Evolutionary conservation across 2,329 filamentous ascomycete genomes (phyloP).

Genomic region (Gaeumannomyces tritici): DNA sequence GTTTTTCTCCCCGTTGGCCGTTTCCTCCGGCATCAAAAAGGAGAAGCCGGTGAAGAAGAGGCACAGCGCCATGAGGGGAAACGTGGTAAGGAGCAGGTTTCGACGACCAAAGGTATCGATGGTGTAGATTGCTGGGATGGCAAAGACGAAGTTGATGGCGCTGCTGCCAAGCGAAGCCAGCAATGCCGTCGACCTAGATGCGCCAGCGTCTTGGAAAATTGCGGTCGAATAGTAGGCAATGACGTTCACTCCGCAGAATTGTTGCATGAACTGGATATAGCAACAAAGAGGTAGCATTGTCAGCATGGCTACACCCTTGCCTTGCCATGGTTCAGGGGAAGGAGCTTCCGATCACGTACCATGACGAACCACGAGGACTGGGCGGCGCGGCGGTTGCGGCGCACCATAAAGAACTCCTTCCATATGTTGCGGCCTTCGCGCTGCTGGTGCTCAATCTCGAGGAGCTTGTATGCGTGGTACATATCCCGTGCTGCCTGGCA

Average conservation of each 20-base stretch:
- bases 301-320: background rate
- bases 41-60: constrained; percentile 47
- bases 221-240: constrained; percentile 39
- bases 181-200: constrained; percentile 26
- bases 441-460: constrained; percentile 39
- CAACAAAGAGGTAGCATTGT: background rate
- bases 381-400: constrained; percentile 50
- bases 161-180: constrained; percentile 34
- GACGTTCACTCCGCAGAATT: constrained; percentile 1
- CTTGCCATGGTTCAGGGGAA: no score
- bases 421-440: constrained; percentile 20
- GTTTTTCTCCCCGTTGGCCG: constrained; percentile 5
- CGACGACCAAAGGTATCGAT: constrained; percentile 59
- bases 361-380: constrained; percentile 53
- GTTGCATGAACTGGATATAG: background rate
- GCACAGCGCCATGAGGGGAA: constrained; percentile 56
- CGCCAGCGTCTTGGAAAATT: constrained; percentile 33
- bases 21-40: constrained; percentile 29
- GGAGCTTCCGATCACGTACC: constrained; percentile 48
- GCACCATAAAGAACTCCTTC: constrained; percentile 44
- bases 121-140: constrained; percentile 57
- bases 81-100: constrained; percentile 52
- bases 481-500: constrained; percentile 46
- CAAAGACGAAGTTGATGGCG: constrained; percentile 54
- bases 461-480: constrained; percentile 46